A percentile compares a stretch with the other conserved stretches of the same genome.
phyloP scores from a whole-genome alignment of 192 early-diverging fungal genomes.

The Obelidium mucronatum region DNA sequence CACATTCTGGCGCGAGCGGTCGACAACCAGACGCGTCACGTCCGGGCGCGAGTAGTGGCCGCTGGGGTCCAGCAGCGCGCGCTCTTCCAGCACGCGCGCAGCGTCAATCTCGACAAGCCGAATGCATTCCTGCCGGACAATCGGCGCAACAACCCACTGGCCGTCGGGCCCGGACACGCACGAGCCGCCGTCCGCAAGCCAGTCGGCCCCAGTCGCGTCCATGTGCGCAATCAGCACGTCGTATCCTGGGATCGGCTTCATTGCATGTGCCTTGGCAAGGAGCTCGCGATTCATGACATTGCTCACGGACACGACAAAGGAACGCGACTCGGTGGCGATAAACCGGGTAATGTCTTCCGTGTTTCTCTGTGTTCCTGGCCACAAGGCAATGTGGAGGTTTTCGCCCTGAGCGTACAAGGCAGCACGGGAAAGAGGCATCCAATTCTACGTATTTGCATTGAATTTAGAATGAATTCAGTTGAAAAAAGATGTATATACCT shows the following conservation, averaged over 20 bases:
- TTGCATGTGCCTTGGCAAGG: conserved; percentile 3
- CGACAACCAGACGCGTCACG: conserved; percentile 3
- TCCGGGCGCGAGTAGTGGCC: conserved; percentile 26
- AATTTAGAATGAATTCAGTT: neutral
- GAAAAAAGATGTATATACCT: conserved; percentile 4
- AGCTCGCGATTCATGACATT: conserved; percentile 23
- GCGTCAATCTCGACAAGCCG: neutral
- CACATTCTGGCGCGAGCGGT: neutral
- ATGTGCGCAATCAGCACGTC: neutral
- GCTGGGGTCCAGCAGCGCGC: neutral
- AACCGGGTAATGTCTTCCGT: conserved; percentile 18
- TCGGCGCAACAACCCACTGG: conserved; percentile 2
- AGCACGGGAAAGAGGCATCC: conserved; percentile 24
- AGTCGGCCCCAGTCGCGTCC: conserved; percentile 15
- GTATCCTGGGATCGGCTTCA: conserved; percentile 13
- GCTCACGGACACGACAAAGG: conserved; percentile 16
- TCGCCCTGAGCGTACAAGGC: conserved; percentile 33
- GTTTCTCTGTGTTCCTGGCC: conserved; percentile 16
- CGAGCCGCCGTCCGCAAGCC: conserved; percentile 28
- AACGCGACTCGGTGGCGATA: conserved; percentile 17
- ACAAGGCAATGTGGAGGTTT: conserved; percentile 19
- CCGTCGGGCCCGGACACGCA: conserved; percentile 5
- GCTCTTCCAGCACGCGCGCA: conserved; percentile 1
- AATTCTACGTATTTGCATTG: neutral
- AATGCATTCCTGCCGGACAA: conserved; percentile 9